Percentiles rank a stretch among this genome's conserved stretches.
phyloP scores from a whole-genome alignment of 2,329 filamentous ascomycete genomes.

The Talaromyces albobiverticillius region DNA sequence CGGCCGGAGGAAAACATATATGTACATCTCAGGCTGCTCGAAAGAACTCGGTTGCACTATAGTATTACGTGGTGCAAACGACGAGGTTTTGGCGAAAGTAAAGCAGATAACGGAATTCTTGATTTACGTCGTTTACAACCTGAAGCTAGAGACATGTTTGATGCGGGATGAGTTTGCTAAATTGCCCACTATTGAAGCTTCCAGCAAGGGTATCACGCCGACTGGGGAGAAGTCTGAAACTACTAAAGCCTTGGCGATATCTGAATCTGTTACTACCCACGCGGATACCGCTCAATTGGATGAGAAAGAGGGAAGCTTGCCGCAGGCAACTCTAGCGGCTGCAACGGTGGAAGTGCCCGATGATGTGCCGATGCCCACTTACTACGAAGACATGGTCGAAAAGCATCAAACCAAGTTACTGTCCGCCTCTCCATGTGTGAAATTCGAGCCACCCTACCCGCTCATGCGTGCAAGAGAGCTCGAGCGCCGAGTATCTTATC shows the following conservation, averaged over 20 bases:
- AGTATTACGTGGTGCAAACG: conserved; percentile 77
- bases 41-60: conserved; percentile 94
- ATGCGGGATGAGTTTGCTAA: conserved; percentile 91
- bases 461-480: conserved; percentile 89
- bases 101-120: conserved; percentile 97
- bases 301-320: conserved; percentile 17
- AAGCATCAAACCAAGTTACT: conserved; percentile 91
- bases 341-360: conserved; percentile 59
- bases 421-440: conserved; percentile 93
- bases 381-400: conserved; percentile 91
- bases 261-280: conserved; percentile 9
- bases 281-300: conserved; percentile 17
- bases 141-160: conserved; percentile 91
- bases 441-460: conserved; percentile 89
- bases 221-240: conserved; percentile 12
- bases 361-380: conserved; percentile 80
- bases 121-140: conserved; percentile 97
- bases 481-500: conserved; percentile 76
- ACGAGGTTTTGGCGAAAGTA: conserved; percentile 68
- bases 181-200: conserved; percentile 63
- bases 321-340: conserved; percentile 21
- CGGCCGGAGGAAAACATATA: conserved; percentile 86
- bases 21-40: conserved; percentile 87
- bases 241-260: conserved; percentile 6
- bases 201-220: conserved; percentile 20